Conservation (phyloP, 169 alveolate species). For the Besnoitia besnoiti region DNA sequence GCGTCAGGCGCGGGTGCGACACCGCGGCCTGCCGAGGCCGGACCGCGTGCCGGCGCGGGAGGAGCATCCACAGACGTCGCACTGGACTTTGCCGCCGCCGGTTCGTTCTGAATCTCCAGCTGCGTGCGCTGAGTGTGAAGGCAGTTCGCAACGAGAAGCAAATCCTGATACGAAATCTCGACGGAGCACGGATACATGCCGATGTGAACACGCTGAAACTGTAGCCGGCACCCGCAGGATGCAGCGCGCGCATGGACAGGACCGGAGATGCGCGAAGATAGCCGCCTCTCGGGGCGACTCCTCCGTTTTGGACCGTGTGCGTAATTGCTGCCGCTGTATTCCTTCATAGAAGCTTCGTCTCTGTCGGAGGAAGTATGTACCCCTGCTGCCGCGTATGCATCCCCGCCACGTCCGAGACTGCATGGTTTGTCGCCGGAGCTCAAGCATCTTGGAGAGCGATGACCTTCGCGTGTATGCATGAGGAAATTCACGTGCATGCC, state of each 20-base stretch:
- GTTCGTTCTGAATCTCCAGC: neutral
- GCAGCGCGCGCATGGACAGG: neutral
- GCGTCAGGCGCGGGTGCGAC: neutral
- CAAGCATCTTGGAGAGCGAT: neutral
- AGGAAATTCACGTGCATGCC: slow-evolving; percentile 21
- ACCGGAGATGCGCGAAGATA: neutral
- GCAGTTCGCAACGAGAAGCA: neutral
- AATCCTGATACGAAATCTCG: slow-evolving; percentile 13
- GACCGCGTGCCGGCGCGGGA: neutral
- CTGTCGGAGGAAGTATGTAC: neutral
- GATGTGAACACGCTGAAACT: slow-evolving; percentile 1
- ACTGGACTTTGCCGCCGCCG: neutral
- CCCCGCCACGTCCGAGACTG: neutral
- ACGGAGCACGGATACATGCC: slow-evolving; percentile 23
- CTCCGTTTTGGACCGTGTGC: neutral
- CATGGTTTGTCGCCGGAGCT: neutral
- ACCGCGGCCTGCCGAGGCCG: neutral
- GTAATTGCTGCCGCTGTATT: neutral
- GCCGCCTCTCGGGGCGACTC: neutral
- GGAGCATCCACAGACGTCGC: neutral
- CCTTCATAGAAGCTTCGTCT: neutral
- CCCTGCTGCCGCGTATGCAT: neutral
- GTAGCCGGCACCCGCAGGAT: neutral
- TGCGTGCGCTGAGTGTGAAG: neutral
- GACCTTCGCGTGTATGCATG: neutral